These are phyloP conservation scores for Leccinum variicolor DNA, from an alignment of 768 basidiomycete species.

Conservation along the genomic window DNA sequence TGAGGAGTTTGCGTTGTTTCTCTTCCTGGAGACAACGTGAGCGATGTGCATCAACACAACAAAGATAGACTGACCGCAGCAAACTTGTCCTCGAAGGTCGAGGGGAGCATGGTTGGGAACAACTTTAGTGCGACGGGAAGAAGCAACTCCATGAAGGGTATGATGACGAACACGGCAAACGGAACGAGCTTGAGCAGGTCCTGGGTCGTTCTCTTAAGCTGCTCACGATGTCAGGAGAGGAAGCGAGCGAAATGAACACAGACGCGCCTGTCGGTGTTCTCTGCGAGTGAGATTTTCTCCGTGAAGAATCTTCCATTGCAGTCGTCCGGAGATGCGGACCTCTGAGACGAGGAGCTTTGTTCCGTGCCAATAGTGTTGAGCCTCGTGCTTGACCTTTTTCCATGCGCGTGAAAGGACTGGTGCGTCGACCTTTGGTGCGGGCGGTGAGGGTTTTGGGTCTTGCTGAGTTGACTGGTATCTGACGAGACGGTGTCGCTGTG, in stretches of 20 bases:
- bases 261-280: slow-evolving; percentile 83
- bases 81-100: slow-evolving; percentile 97
- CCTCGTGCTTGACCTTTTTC: slow-evolving; percentile 95
- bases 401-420: slow-evolving; percentile 65
- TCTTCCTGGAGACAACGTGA: slow-evolving; percentile 62
- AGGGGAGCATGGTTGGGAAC: slow-evolving; percentile 98
- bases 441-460: slow-evolving; percentile 49
- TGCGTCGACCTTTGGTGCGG: slow-evolving; percentile 43
- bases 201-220: slow-evolving; percentile 92
- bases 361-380: slow-evolving; percentile 95
- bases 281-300: slow-evolving; percentile 89
- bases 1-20: slow-evolving; percentile 92
- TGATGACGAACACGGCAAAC: slow-evolving; percentile 90
- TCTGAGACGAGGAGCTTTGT: slow-evolving; percentile 92
- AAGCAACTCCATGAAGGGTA: slow-evolving; percentile 98
- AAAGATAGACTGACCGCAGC: slow-evolving; percentile 60
- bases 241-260: neutral
- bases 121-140: slow-evolving; percentile 94
- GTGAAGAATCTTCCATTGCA: slow-evolving; percentile 90
- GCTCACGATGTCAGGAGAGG: neutral
- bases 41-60: neutral
- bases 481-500: neutral
- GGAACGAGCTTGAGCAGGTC: slow-evolving; percentile 92
- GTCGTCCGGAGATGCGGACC: slow-evolving; percentile 81
- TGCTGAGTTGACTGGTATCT: slow-evolving; percentile 21